These are phyloP conservation scores for Coemansia sp. DNA, from an alignment of 192 early-diverging fungal species.

Conservation along the genomic window DNA sequence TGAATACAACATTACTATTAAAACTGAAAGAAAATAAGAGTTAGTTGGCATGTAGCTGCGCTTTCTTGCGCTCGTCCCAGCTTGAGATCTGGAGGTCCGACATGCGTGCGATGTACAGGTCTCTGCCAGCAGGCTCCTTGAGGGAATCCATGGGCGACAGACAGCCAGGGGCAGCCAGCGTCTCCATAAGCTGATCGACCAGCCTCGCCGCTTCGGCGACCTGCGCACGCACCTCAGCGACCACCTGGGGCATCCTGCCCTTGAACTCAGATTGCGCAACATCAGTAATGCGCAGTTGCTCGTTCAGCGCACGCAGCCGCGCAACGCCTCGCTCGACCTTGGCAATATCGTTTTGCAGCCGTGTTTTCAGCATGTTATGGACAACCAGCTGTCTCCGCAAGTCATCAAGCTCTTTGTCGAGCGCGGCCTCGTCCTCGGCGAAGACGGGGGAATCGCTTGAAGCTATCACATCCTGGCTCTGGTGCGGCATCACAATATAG, in stretches of 20 bases:
- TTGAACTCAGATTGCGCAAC: slow-evolving; percentile 20
- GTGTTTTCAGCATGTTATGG: slow-evolving; percentile 35
- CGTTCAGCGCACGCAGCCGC: slow-evolving; percentile 44
- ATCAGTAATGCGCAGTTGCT: slow-evolving; percentile 33
- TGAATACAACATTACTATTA: not conserved
- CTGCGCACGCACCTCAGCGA: slow-evolving; percentile 23
- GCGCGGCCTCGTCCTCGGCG: slow-evolving; percentile 43
- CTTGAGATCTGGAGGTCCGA: slow-evolving; percentile 31
- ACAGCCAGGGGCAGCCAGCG: slow-evolving; percentile 6
- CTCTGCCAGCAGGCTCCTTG: slow-evolving; percentile 42
- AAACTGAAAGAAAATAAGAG: not conserved
- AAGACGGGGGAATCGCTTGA: slow-evolving; percentile 14
- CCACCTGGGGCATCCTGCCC: slow-evolving; percentile 11
- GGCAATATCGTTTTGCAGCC: slow-evolving; percentile 25
- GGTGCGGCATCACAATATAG: slow-evolving; percentile 46
- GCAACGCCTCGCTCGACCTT: slow-evolving; percentile 34
- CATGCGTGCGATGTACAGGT: slow-evolving; percentile 48
- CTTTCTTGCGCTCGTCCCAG: slow-evolving; percentile 30
- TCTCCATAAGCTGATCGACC: slow-evolving; percentile 32
- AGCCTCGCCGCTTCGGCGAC: slow-evolving; percentile 28
- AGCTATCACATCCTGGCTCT: not conserved
- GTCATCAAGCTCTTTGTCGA: slow-evolving; percentile 41
- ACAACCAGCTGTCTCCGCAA: slow-evolving; percentile 36
- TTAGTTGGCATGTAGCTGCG: slow-evolving; percentile 25
- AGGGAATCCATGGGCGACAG: slow-evolving; percentile 29